A percentile compares a stretch with the other conserved stretches of the same genome.
phyloP scores from a whole-genome alignment of 2,329 filamentous ascomycete genomes.

The Fusarium musae region DNA sequence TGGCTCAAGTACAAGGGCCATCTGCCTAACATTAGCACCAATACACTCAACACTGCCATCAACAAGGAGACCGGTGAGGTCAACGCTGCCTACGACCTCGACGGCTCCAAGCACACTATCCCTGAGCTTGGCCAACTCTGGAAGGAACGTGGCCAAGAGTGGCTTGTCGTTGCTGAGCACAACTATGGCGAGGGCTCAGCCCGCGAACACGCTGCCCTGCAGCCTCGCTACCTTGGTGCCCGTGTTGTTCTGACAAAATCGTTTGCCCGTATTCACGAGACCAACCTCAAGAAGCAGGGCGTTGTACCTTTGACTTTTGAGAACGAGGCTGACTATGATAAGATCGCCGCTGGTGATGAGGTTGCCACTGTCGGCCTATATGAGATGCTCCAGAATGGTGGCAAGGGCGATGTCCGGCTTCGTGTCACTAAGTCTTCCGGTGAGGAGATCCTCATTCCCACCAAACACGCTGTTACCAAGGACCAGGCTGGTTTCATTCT shows the following conservation, averaged over 20 bases:
- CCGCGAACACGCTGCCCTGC: conserved; percentile 88
- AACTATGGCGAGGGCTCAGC: conserved; percentile 96
- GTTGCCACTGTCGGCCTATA: conserved; percentile 85
- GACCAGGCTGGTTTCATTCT: conserved; percentile 94
- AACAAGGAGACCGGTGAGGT: conserved; percentile 94
- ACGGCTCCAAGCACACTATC: conserved; percentile 80
- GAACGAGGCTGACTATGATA: conserved; percentile 88
- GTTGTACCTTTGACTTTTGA: conserved; percentile 93
- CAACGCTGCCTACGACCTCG: conserved; percentile 89
- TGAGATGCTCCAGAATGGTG: conserved; percentile 81
- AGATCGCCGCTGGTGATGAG: conserved; percentile 83
- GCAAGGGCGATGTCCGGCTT: conserved; percentile 80
- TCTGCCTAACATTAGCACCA: conserved; percentile 95
- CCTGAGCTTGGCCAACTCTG: conserved; percentile 87
- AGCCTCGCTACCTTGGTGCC: conserved; percentile 90
- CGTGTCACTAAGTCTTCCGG: conserved; percentile 71
- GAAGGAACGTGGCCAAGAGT: conserved; percentile 79
- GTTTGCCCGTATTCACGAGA: conserved; percentile 94
- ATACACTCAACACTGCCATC: conserved; percentile 94
- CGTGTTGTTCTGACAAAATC: conserved; percentile 86
- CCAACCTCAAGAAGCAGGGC: conserved; percentile 96
- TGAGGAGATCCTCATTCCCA: conserved; percentile 75
- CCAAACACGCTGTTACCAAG: conserved; percentile 87
- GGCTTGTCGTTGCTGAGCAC: conserved; percentile 96
- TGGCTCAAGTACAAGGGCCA: conserved; percentile 99